Percentiles rank a stretch among this genome's conserved stretches.
These are phyloP conservation scores for Malassezia restricta DNA, from an alignment of 1,284 basidiomycete genomes.

Conservation along the genomic window DNA sequence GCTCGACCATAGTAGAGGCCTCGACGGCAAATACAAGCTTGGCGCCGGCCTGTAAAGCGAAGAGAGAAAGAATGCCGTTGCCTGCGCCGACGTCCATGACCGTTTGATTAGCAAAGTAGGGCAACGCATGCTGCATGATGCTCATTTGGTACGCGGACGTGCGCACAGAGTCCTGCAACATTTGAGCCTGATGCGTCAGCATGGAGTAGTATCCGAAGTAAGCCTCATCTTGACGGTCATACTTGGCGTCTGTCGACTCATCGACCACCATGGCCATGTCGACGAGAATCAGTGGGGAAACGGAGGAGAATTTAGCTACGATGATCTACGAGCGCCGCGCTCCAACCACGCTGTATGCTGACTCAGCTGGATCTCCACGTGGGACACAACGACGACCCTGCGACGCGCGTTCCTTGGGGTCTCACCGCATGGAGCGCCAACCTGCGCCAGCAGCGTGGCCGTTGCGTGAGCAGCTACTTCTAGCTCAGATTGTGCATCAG, in stretches of 20 bases:
- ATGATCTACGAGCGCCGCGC: no score
- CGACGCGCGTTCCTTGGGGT: not conserved
- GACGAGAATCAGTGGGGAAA: no score
- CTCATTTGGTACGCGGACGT: slow-evolving; percentile 37
- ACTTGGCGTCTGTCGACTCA: slow-evolving; percentile 8
- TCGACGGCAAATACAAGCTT: slow-evolving; percentile 50
- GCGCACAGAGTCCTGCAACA: slow-evolving; percentile 37
- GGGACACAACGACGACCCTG: not conserved
- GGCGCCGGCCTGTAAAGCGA: slow-evolving; percentile 50
- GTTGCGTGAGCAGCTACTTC: slow-evolving; percentile 35
- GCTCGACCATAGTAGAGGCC: slow-evolving; percentile 50
- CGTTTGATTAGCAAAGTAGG: slow-evolving; percentile 25
- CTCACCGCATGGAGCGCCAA: slow-evolving; percentile 5
- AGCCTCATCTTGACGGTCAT: slow-evolving; percentile 36
- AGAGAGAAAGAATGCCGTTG: slow-evolving; percentile 51
- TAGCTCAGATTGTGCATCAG: slow-evolving; percentile 39
- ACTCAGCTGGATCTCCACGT: not conserved
- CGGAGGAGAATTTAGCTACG: no score
- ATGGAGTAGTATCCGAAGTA: slow-evolving; percentile 42
- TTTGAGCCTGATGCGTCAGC: slow-evolving; percentile 41
- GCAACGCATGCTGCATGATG: slow-evolving; percentile 24
- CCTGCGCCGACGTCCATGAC: slow-evolving; percentile 50
- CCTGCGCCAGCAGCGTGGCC: slow-evolving; percentile 8
- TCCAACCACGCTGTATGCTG: not conserved
- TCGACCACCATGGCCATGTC: not conserved